Evolutionary conservation across 805 yeast genomes (phyloP).

Genomic region (Candida pini): DNA sequence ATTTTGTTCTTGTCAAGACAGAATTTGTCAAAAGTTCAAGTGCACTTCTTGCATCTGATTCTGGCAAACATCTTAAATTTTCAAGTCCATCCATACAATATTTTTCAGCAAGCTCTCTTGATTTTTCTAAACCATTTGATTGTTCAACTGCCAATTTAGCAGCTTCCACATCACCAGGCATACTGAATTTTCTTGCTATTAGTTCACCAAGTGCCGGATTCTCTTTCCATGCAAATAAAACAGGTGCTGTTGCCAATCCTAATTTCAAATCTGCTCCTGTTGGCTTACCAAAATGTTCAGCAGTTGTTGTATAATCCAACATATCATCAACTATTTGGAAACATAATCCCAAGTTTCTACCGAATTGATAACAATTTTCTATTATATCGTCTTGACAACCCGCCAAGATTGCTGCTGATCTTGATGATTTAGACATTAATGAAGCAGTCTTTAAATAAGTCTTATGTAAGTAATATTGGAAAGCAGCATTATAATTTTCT

Average conservation of each 20-base stretch:
- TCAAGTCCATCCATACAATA: conserved; percentile 72
- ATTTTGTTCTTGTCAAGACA: conserved; percentile 76
- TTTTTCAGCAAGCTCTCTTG: conserved; percentile 67
- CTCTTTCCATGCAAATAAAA: conserved; percentile 88
- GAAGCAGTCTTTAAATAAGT: conserved; percentile 95
- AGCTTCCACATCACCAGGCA: conserved; percentile 78
- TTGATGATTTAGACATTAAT: conserved; percentile 84
- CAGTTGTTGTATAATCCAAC: conserved; percentile 89
- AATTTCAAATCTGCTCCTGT: conserved; percentile 91
- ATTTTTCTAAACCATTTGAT: conserved; percentile 70
- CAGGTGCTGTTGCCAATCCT: conserved; percentile 97
- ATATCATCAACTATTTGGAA: conserved; percentile 96
- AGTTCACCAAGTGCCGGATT: conserved; percentile 79
- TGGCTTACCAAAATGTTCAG: conserved; percentile 85
- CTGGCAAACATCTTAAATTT: conserved; percentile 72
- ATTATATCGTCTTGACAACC: conserved; percentile 74
- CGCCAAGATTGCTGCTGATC: conserved; percentile 89
- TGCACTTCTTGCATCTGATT: conserved; percentile 85
- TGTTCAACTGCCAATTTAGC: conserved; percentile 70
- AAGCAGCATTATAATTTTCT: conserved; percentile 76
- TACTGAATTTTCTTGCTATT: conserved; percentile 75
- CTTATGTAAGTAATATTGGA: conserved; percentile 91
- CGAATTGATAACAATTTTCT: conserved; percentile 85
- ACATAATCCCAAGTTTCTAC: conserved; percentile 88
- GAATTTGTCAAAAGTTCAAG: conserved; percentile 79